Percentiles rank a stretch among this genome's conserved stretches.
Conservation (phyloP, 2,329 filamentous ascomycete genomes). For the Penicillium sp. region DNA sequence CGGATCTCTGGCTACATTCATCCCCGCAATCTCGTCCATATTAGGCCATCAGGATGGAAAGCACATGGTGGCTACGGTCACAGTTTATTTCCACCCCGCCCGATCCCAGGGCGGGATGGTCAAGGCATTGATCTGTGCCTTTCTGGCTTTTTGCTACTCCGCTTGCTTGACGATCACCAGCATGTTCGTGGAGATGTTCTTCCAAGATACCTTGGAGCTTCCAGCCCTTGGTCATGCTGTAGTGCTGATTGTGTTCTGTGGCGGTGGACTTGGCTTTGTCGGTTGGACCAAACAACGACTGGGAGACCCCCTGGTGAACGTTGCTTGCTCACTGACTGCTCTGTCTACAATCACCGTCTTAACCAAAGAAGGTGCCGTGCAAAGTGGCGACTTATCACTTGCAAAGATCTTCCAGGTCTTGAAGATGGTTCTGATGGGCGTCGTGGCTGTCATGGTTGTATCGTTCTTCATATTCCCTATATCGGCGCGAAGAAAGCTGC, state of each 20-base stretch:
- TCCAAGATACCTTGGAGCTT: constrained; percentile 67
- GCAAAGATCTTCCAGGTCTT: constrained; percentile 79
- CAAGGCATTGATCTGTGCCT: constrained; percentile 75
- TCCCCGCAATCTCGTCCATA: constrained; percentile 69
- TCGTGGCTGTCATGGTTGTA: constrained; percentile 69
- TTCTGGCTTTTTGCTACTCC: constrained; percentile 77
- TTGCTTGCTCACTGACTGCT: constrained; percentile 81
- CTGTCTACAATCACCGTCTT: constrained; percentile 87
- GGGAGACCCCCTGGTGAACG: constrained; percentile 77
- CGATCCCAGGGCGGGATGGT: constrained; percentile 86
- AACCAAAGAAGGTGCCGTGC: constrained; percentile 87
- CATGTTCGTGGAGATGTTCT: constrained; percentile 84
- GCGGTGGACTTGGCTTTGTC: constrained; percentile 81
- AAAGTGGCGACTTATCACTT: constrained; percentile 77
- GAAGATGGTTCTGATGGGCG: constrained; percentile 81
- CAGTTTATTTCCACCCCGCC: constrained; percentile 92
- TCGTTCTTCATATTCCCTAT: constrained; percentile 78
- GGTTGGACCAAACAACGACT: constrained; percentile 84
- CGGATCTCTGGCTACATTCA: constrained; percentile 83
- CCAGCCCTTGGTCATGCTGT: constrained; percentile 74
- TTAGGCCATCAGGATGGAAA: constrained; percentile 87
- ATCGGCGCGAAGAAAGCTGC: constrained; percentile 73
- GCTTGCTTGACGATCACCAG: constrained; percentile 75
- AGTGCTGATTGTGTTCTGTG: constrained; percentile 80
- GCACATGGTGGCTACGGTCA: constrained; percentile 89